Percentiles rank a stretch among this genome's conserved stretches.
These are phyloP conservation scores for Dipteronia sinensis DNA, from an alignment of 345 rosid species.

Conservation along the genomic window DNA sequence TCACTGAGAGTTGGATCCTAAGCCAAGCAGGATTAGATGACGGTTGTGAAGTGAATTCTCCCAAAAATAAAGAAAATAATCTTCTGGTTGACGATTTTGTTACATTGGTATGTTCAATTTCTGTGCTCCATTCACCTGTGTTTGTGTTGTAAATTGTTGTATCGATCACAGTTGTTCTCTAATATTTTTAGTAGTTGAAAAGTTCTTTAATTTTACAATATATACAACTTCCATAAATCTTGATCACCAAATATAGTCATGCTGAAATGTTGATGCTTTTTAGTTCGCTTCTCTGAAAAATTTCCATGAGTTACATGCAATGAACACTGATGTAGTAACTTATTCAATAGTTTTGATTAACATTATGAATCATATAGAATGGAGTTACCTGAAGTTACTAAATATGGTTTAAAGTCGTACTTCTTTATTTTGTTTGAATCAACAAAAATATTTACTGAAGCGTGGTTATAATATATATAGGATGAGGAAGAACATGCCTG, in stretches of 20 bases:
- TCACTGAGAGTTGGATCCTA: conserved; percentile 46
- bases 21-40: conserved; percentile 44
- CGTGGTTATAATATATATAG: conserved; percentile 25
- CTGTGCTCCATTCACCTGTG: background rate
- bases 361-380: no score
- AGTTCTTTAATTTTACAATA: no score
- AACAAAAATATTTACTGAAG: background rate
- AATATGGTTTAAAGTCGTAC: no score
- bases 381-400: no score
- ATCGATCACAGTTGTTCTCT: no score
- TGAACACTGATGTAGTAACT: no score
- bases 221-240: background rate
- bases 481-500: conserved; percentile 40
- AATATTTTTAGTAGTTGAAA: no score
- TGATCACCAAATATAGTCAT: background rate
- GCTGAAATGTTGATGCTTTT: background rate
- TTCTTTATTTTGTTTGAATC: no score
- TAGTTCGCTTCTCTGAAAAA: no score
- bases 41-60: conserved; percentile 18
- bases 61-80: conserved; percentile 23
- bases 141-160: background rate
- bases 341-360: no score
- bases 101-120: conserved; percentile 31
- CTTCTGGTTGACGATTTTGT: conserved; percentile 13
- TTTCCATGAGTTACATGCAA: no score